phyloP scores from a whole-genome alignment of 305 asterid species.

The Salvia sclarea region DNA sequence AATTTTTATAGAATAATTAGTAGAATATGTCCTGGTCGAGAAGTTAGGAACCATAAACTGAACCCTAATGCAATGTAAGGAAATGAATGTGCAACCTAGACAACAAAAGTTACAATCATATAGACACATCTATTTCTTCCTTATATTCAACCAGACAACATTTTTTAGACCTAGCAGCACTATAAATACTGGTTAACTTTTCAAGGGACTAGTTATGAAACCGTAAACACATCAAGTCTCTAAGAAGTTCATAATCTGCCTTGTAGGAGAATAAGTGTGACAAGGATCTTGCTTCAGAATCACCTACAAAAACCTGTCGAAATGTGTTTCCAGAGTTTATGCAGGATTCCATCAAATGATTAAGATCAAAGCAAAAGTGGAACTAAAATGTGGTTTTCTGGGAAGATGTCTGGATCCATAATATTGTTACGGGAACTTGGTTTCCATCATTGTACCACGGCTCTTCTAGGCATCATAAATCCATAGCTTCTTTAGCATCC shows the following conservation, averaged over 20 bases:
- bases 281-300: neutral
- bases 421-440: neutral
- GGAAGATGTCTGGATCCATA: neutral
- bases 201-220: neutral
- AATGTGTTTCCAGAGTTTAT: neutral
- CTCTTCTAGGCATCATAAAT: neutral
- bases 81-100: conserved; percentile 1
- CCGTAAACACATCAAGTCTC: neutral
- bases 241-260: neutral
- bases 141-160: neutral
- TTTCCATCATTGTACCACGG: neutral
- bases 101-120: conserved; percentile 1
- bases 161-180: neutral
- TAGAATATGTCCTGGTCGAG: neutral
- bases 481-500: neutral
- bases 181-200: neutral
- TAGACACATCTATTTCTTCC: conserved; percentile 19
- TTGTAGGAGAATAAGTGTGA: neutral
- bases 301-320: neutral
- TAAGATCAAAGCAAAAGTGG: neutral
- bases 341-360: neutral
- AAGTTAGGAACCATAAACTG: neutral
- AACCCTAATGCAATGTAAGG: conserved; percentile 15
- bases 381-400: neutral
- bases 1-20: neutral